These are phyloP conservation scores for Citrus sinensis DNA, from an alignment of 345 rosid genomes.

Conservation along the genomic window DNA sequence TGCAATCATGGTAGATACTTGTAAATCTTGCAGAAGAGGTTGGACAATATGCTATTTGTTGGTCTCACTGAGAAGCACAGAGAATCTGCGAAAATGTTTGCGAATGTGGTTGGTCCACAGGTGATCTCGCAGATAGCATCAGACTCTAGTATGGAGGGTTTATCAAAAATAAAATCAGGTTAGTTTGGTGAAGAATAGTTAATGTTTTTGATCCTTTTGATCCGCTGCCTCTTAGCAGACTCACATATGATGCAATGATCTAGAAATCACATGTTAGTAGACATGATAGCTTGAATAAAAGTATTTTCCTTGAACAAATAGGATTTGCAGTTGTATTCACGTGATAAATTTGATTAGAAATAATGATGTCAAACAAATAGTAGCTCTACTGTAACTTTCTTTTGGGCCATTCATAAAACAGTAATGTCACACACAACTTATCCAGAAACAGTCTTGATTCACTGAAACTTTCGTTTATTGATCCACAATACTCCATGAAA, in stretches of 20 bases:
- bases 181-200: slow-evolving; percentile 1
- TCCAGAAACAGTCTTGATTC: neutral
- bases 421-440: neutral
- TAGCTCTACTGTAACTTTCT: neutral
- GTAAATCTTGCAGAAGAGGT: slow-evolving; percentile 82
- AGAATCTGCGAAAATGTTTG: slow-evolving; percentile 95
- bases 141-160: slow-evolving; percentile 23
- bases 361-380: neutral
- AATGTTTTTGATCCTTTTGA: neutral
- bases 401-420: neutral
- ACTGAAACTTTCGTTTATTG: neutral
- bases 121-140: slow-evolving; percentile 64
- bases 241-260: neutral
- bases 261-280: neutral
- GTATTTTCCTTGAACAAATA: too few relatives aligned
- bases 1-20: slow-evolving; percentile 44
- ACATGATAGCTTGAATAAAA: neutral
- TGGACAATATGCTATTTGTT: slow-evolving; percentile 88
- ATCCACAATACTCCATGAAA: neutral
- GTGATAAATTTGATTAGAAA: neutral
- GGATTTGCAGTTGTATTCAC: too few relatives aligned
- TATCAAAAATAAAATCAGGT: slow-evolving; percentile 36
- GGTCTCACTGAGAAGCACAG: slow-evolving; percentile 92
- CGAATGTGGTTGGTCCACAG: slow-evolving; percentile 89
- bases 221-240: neutral